A percentile compares a stretch with the other conserved stretches of the same genome.
Evolutionary conservation across 768 basidiomycete species (phyloP).

Genomic region (Boletus pseudopeckii): DNA sequence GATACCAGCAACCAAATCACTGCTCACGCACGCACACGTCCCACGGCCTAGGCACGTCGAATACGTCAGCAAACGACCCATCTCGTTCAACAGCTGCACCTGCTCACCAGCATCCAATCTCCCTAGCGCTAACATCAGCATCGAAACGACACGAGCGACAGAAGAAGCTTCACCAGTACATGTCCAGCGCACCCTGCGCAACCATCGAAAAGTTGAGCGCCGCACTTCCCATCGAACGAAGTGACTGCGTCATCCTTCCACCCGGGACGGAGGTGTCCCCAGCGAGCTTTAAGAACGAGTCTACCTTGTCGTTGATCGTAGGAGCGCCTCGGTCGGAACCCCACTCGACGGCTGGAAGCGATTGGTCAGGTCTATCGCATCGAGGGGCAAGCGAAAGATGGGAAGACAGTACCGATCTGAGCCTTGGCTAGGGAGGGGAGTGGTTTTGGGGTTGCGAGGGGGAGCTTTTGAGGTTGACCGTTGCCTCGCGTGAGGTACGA

Average conservation of each 20-base stretch:
- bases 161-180: conserved; percentile 66
- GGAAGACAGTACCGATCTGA: conserved; percentile 49
- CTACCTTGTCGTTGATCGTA: conserved; percentile 54
- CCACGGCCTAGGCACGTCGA: conserved; percentile 54
- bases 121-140: conserved; percentile 42
- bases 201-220: conserved; percentile 82
- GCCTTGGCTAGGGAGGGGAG: conserved; percentile 68
- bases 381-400: background rate
- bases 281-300: conserved; percentile 71
- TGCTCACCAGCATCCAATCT: conserved; percentile 71
- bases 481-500: conserved; percentile 62
- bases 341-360: conserved; percentile 72
- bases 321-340: conserved; percentile 68
- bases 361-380: conserved; percentile 5
- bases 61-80: background rate
- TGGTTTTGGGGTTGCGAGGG: conserved; percentile 60
- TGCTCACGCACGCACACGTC: conserved; percentile 65
- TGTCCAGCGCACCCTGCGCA: conserved; percentile 82
- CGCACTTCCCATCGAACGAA: conserved; percentile 80
- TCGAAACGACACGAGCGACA: background rate
- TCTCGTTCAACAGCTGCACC: background rate
- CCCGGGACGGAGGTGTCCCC: conserved; percentile 64
- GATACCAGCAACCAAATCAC: background rate
- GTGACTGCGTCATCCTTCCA: conserved; percentile 82
- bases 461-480: conserved; percentile 53